Percentiles rank a stretch among this genome's conserved stretches.
Conservation (phyloP, 371 early-diverging fungal genomes). For the Mucor indicus region DNA sequence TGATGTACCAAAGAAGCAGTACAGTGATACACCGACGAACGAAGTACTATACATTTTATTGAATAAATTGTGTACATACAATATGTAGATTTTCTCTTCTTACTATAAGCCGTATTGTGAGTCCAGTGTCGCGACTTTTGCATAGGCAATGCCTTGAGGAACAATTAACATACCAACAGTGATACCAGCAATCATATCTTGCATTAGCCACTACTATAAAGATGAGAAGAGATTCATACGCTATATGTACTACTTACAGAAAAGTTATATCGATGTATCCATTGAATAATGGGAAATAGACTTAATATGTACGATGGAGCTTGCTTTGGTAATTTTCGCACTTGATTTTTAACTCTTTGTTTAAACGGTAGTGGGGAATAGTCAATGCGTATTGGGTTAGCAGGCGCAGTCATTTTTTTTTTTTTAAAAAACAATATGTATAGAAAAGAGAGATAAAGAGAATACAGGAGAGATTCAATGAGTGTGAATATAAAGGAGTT, state of each 20-base stretch:
- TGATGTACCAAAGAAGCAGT: conserved; percentile 78
- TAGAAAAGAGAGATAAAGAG: neutral
- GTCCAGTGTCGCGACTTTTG: conserved; percentile 78
- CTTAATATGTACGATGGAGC: neutral
- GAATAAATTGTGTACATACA: conserved; percentile 23
- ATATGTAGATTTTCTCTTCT: conserved; percentile 35
- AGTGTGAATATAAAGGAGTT: too few species aligned
- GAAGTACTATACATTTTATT: conserved; percentile 21
- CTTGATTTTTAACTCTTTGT: neutral
- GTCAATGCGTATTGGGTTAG: neutral
- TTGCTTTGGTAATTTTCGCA: neutral
- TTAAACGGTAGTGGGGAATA: neutral
- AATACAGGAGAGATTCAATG: neutral
- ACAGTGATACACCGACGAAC: conserved; percentile 30
- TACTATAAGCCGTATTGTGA: conserved; percentile 46
- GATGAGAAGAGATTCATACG: neutral
- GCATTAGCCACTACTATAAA: conserved; percentile 61
- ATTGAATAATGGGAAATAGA: conserved; percentile 12
- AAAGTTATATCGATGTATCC: conserved; percentile 26
- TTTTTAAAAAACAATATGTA: neutral
- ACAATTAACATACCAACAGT: conserved; percentile 85
- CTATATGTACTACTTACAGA: conserved; percentile 12
- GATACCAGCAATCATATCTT: conserved; percentile 82
- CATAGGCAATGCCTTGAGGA: conserved; percentile 83
- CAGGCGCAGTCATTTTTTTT: neutral